Evolutionary conservation across 768 basidiomycete genomes (phyloP), one percentile per base, ranked within the genome.

Genomic region (Amanita fuliginea): DNA sequence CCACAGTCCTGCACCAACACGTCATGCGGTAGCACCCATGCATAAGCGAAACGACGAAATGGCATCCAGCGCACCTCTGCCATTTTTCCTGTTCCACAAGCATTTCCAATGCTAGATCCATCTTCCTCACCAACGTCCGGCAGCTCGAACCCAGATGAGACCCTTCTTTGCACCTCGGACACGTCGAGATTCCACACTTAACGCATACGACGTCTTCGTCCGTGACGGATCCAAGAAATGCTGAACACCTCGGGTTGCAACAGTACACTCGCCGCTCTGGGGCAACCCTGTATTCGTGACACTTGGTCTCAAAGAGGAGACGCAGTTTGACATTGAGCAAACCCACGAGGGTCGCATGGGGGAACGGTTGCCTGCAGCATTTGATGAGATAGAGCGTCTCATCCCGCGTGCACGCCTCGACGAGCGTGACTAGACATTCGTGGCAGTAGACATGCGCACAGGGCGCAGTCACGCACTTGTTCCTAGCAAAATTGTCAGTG

Each of bases 11-110:
- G 57, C 80, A 81, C n/a, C 71, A 67, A 52, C 81, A 84, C 10
- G 73, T 80, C 64, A 84, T 83, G 42, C 83, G 82, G 58, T 74
- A 78, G 52, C 82, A 83, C 0, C 82, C 81, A 4, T 67, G 55
- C 14, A 63, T 57, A 14, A 81, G 67, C 53, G 83, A 81, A 36
- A 83, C 69, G 44, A 83, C 67, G n/a, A 69, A 62, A 4, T 66
- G 56, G 56, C 82, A 84, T 3, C 70, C 69, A 0, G 81, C 80
- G 56, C 82, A 84, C 0, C 77, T 81, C 54, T 82, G 77, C 81
- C 78, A 83, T 9, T 64, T 62, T 42, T 73, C 52, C 22, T 65
- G 54, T 2, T 57, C 55, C 0, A 78, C 81, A 2, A 81, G 67
- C 3, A 64, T 68, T 14, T 60, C 65, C 2, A 81, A 28, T 6